Conservation (phyloP, 129 eudicot genomes). For the Solidago caesia region DNA sequence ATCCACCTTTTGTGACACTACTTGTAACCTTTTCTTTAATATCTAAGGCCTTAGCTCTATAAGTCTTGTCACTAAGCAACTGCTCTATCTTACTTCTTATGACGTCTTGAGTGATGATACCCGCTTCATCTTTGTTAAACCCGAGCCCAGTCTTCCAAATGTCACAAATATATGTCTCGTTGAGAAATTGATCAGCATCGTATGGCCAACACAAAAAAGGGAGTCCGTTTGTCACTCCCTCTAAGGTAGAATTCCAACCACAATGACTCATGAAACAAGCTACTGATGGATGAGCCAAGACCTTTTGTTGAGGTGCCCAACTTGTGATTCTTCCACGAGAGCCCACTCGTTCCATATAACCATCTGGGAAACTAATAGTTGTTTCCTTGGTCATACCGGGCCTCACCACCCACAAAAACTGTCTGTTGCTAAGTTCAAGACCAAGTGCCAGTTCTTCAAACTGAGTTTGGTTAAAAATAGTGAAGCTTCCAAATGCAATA, state of each 20-base stretch:
- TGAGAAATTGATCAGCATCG: no score
- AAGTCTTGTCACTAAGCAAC: no score
- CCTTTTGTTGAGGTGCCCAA: conserved; percentile 59
- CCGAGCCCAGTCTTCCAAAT: no score
- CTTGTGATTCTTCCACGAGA: conserved; percentile 34
- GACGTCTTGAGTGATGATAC: no score
- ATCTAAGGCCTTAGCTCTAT: no score
- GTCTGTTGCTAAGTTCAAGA: conserved; percentile 46
- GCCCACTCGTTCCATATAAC: conserved; percentile 32
- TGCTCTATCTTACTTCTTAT: no score
- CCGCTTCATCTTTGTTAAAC: no score
- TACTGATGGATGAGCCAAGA: conserved; percentile 47
- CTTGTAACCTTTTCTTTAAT: no score
- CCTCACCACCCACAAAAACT: conserved; percentile 52
- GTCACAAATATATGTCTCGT: no score
- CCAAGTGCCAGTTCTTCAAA: conserved; percentile 51
- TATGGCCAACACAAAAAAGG: no score
- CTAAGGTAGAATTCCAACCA: conserved; percentile 55
- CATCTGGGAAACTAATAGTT: conserved; percentile 24
- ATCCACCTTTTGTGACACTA: not conserved
- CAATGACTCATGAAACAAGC: conserved; percentile 56
- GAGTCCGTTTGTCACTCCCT: no score
- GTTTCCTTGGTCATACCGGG: conserved; percentile 15
- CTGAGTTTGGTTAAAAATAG: conserved; percentile 36
- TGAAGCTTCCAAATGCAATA: conserved; percentile 58